Base-by-base conservation (phyloP, 176 grass and related monocot species). In the Aegilops longissima region DNA sequence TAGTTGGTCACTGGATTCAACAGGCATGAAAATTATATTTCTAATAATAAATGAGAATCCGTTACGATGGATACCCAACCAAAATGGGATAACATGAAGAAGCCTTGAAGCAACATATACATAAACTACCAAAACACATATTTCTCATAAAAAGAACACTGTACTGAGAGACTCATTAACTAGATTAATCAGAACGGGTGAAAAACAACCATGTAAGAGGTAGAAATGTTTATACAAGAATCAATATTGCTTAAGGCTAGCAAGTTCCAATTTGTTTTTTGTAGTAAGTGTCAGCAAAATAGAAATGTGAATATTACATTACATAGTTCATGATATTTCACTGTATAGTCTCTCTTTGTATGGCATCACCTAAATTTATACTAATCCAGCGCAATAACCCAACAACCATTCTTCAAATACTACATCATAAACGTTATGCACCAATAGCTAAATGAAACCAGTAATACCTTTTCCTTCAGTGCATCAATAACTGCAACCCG, bases 401-500 rank as follows among this genome's bases (percentile, higher is more conserved):
- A 81, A 34, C 9, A 66, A 52, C 6, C 20, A 76, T 27, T 73
- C 47, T 73, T 81, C 34, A 64, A 12, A 38, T 29, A 59, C 54
- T 72, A 58, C 67, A 12, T 12, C 67, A 12, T 12, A 40, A 39
- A 29, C 12, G 14, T 29, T 86, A 76, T 64, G 61, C 38, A 29
- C 54, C 6, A 3, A 68, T 23, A 30, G 38, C 56, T 68, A 82
- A 59, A 40, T 5, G 24, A 52, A 61, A 82, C 17, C 30, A 70
- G 49, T 58, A 40, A 70, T 94, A 97, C 95, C 91, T 91, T 93
- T 58, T 80, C 70, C 49, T 95, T 81, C 77, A 97, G 72, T 30
- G 90, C 91, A 73, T 93, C 91, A 76, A 92, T 84, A 89, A 97
- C 89, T n/a, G 86, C 87, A 79, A 84, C 87, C 35, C 95, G 86